Percentiles rank a stretch among this genome's conserved stretches.
phyloP scores from a whole-genome alignment of 129 eudicot species.

The Daucus carota region DNA sequence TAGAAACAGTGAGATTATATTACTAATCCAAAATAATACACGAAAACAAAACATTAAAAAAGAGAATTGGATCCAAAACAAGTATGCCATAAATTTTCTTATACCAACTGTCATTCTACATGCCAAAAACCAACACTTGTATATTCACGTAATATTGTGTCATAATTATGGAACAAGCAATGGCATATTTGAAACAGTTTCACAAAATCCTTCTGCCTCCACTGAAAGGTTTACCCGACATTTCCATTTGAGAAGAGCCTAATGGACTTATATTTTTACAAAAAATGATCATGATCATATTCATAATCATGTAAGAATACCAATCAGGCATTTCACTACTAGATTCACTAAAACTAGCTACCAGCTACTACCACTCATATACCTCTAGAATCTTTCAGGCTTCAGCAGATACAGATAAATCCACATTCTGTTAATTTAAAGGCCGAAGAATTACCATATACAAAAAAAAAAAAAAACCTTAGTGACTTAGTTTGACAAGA shows the following conservation, averaged over 20 bases:
- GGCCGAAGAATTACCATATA: neutral
- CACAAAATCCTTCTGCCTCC: neutral
- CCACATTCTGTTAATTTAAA: neutral
- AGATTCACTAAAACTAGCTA: neutral
- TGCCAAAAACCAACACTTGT: neutral
- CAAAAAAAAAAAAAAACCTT: neutral
- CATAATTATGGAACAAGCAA: neutral
- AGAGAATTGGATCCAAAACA: neutral
- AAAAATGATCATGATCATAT: neutral
- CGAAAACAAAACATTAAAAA: neutral
- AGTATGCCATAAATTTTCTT: neutral
- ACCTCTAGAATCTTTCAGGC: neutral
- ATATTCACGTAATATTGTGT: neutral
- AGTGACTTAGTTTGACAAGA: neutral
- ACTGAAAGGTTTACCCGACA: neutral
- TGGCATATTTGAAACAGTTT: neutral
- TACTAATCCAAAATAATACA: neutral
- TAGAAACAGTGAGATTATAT: constrained; percentile 9
- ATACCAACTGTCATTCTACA: neutral
- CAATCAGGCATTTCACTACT: neutral
- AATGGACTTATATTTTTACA: neutral
- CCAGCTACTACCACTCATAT: neutral
- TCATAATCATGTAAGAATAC: neutral
- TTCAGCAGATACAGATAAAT: neutral
- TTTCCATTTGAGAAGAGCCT: neutral